Base-by-base conservation (phyloP, 768 basidiomycete species). In the Suillus clintonianus region DNA sequence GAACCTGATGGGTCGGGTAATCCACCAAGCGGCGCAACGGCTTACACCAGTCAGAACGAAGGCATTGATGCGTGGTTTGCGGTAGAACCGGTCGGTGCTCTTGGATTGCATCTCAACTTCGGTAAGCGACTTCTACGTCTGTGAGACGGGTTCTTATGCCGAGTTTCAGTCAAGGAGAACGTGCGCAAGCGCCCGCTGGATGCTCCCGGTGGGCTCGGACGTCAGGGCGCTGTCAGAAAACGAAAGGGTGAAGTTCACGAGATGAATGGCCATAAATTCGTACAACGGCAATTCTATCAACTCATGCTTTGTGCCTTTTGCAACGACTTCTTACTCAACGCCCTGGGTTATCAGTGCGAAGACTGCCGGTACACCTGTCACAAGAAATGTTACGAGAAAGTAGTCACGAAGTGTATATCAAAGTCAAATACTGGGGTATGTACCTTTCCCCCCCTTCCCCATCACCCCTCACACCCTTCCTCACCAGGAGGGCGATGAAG, bases 181-280 rank as follows among this genome's bases (percentile, higher is more conserved):
- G 91, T 96, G 36, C 90, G 95, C 66, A 96, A 97, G 74, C 90
- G 97, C 45, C 95, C 96, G n/a, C 75, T 96, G 64, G 97, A 99
- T 71, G 92, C 87, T 5, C 88, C 89, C 13, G 92, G 91, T 58
- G 95, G 95, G 63, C 87, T 99, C 45, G 97, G 97, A 57, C 95
- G 97, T 75, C 97, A 98, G 79, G 97, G 97, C 61, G 97, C 97
- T 64, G 89, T 99, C 68, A 91, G 96, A 73, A 98, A 97, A 79
- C 92, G 96, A 71, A 98, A 98, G 78, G 97, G 89, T 68, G 97
- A 99, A 81, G 91, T 99, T 4, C 95, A 96, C 80, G 96, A 99
- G 78, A 98, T 98, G 94, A 99, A 99, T 74, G 97, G 97, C 13
- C 97, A 99, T 81, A 94, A 97, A 77, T 99, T 99, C 74, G 86